Evolutionary conservation across 1,284 basidiomycete genomes (phyloP).

Genomic region (Mycena sp.): DNA sequence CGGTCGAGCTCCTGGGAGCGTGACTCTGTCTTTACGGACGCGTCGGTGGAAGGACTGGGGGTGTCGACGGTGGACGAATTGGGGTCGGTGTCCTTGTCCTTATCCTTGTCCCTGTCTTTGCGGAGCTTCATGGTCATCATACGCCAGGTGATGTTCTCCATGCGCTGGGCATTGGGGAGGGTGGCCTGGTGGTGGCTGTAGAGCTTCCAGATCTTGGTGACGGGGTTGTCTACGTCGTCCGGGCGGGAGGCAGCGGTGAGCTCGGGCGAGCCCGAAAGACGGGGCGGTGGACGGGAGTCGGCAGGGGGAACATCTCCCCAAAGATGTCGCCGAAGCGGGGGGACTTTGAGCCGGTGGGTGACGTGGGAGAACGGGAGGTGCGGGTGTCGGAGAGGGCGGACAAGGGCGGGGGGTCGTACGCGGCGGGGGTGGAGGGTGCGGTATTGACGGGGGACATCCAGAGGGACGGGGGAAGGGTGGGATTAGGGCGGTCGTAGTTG

Average conservation of each 20-base stretch:
- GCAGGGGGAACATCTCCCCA: slow-evolving; percentile 50
- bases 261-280: slow-evolving; percentile 72
- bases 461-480: slow-evolving; percentile 73
- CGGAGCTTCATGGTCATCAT: slow-evolving; percentile 96
- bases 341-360: slow-evolving; percentile 62
- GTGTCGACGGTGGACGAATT: slow-evolving; percentile 9
- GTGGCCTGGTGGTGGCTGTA: slow-evolving; percentile 90
- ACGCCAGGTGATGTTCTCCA: slow-evolving; percentile 98
- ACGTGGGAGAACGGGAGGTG: slow-evolving; percentile 38
- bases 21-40: slow-evolving; percentile 30
- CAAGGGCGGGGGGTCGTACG: slow-evolving; percentile 43
- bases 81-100: neutral
- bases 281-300: slow-evolving; percentile 15
- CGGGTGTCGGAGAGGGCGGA: slow-evolving; percentile 46
- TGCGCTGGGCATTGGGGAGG: slow-evolving; percentile 90
- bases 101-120: slow-evolving; percentile 83
- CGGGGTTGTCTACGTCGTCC: slow-evolving; percentile 19
- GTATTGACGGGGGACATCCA: slow-evolving; percentile 82
- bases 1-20: neutral
- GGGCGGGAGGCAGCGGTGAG: slow-evolving; percentile 41
- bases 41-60: slow-evolving; percentile 28
- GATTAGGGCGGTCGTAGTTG: slow-evolving; percentile 60
- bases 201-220: slow-evolving; percentile 96
- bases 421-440: slow-evolving; percentile 43
- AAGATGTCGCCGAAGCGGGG: slow-evolving; percentile 77